These are phyloP conservation scores for Lupinus albus DNA, from an alignment of 306 rosid species.

Conservation along the genomic window DNA sequence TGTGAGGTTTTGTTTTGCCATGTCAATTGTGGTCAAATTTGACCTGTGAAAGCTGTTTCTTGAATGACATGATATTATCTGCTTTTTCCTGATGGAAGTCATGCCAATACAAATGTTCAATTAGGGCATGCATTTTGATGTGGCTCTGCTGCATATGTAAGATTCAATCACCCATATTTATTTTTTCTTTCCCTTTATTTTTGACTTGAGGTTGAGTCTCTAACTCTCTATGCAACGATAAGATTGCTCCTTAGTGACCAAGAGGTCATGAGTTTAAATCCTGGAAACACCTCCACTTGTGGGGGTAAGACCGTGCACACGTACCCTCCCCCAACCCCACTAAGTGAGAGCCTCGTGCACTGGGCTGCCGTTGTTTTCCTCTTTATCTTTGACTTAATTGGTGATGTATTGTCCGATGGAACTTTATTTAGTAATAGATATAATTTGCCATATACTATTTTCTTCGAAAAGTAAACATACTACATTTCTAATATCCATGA, in stretches of 20 bases:
- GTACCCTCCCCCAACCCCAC: no score
- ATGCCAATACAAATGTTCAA: background rate
- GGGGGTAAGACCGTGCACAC: no score
- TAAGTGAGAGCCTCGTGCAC: no score
- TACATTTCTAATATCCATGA: conserved; percentile 29
- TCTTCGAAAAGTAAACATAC: conserved; percentile 1
- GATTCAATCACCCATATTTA: conserved; percentile 6
- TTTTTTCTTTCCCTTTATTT: background rate
- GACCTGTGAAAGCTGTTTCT: conserved; percentile 1
- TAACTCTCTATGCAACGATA: no score
- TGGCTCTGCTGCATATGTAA: conserved; percentile 5
- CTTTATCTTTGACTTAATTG: background rate
- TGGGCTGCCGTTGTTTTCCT: no score
- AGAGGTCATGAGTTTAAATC: no score
- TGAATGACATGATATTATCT: conserved; percentile 8
- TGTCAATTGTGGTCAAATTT: conserved; percentile 13
- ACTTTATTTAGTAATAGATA: background rate
- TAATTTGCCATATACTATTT: background rate
- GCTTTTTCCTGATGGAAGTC: background rate
- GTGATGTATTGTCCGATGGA: conserved; percentile 7
- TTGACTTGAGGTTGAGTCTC: no score
- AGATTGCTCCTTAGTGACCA: no score
- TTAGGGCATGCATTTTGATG: conserved; percentile 11
- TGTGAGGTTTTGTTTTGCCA: conserved; percentile 15
- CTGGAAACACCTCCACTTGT: no score